Evolutionary conservation across 164 flowering plant species (phyloP).

Genomic region (Kingdonia uniflora): DNA sequence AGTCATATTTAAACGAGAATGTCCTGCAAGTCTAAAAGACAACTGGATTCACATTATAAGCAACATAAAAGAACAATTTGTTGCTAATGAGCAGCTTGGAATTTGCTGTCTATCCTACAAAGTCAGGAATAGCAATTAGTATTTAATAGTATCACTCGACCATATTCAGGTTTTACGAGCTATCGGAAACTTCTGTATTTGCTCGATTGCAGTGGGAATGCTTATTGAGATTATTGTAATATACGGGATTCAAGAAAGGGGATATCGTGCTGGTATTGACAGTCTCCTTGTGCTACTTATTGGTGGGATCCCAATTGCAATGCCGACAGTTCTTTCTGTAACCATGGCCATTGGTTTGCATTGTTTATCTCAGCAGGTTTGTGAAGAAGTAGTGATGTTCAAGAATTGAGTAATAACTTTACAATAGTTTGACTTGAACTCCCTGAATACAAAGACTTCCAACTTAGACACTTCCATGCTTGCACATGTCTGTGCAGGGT

Average conservation of each 20-base stretch:
- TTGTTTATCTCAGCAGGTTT: slow-evolving; percentile 65
- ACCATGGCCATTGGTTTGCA: slow-evolving; percentile 85
- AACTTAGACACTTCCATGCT: no score
- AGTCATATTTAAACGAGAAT: no score
- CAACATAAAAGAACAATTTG: no score
- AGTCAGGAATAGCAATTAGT: background rate
- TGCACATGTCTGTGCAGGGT: slow-evolving; percentile 34
- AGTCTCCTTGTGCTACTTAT: slow-evolving; percentile 63
- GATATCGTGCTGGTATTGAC: slow-evolving; percentile 50
- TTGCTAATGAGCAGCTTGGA: no score
- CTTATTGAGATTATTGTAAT: slow-evolving; percentile 49
- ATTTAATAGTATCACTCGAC: background rate
- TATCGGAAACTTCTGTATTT: slow-evolving; percentile 76
- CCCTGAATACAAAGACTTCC: no score
- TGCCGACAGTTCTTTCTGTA: slow-evolving; percentile 80
- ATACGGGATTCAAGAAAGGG: slow-evolving; percentile 33
- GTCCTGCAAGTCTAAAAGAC: no score
- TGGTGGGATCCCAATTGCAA: slow-evolving; percentile 87
- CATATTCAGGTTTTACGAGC: slow-evolving; percentile 55
- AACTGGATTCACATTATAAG: no score
- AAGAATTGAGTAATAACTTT: no score
- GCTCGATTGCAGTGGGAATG: slow-evolving; percentile 70
- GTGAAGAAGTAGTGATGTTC: slow-evolving; percentile 6
- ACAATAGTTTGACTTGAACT: no score
- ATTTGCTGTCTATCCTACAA: no score